Evolutionary conservation across 2,329 filamentous ascomycete species (phyloP).

Genomic region (Diaporthe nobilis): DNA sequence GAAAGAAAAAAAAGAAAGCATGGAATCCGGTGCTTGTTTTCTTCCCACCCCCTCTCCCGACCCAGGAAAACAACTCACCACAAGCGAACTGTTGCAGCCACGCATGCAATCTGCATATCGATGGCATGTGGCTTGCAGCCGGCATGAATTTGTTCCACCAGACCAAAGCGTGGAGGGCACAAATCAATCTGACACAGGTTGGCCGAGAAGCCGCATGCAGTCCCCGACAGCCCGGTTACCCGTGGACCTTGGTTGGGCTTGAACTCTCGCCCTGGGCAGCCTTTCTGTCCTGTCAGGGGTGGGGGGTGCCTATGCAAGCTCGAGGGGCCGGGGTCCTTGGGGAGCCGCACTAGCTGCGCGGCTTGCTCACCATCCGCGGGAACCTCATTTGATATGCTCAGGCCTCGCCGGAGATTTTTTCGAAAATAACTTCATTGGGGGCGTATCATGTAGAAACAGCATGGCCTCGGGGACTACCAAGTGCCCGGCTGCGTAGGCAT

Average conservation of each 20-base stretch:
- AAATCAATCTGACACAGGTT: constrained; percentile 24
- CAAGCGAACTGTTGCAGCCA: constrained; percentile 26
- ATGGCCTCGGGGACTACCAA: background rate
- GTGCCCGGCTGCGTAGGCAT: background rate
- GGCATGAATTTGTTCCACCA: constrained; percentile 27
- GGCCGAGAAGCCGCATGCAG: constrained; percentile 17
- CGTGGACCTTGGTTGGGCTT: constrained; percentile 23
- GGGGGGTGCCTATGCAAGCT: constrained; percentile 11
- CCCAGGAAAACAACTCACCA: background rate
- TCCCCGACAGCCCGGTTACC: constrained; percentile 32
- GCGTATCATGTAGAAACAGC: background rate
- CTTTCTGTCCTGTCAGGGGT: background rate
- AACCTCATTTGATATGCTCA: background rate
- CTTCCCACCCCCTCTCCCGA: background rate
- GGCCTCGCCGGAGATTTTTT: background rate
- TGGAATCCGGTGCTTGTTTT: constrained; percentile 4
- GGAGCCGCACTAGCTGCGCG: constrained; percentile 23
- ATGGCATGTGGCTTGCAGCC: constrained; percentile 29
- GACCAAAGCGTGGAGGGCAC: background rate
- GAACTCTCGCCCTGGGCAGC: background rate
- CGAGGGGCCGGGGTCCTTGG: constrained; percentile 9
- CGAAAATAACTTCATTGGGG: background rate
- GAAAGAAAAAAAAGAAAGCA: background rate
- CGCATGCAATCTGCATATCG: background rate
- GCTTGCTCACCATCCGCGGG: background rate